These are phyloP conservation scores for Candida incommunis DNA, from an alignment of 805 yeast species.

Conservation along the genomic window DNA sequence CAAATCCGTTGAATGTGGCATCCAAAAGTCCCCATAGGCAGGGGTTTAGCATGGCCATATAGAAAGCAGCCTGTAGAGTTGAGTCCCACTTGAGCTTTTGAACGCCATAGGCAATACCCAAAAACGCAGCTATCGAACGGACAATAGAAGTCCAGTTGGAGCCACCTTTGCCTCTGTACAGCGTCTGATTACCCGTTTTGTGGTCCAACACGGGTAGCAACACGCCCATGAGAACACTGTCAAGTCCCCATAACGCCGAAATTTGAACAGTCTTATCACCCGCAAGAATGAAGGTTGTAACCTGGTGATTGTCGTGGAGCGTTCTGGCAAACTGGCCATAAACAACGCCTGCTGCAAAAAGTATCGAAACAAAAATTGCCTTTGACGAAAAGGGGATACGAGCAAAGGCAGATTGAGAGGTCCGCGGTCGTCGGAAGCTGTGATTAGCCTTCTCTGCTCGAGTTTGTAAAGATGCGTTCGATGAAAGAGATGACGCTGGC, in stretches of 20 bases:
- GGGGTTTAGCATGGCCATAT: conserved; percentile 25
- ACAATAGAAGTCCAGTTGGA: conserved; percentile 21
- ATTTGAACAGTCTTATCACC: conserved; percentile 12
- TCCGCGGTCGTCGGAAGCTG: neutral
- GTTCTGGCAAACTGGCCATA: conserved; percentile 18
- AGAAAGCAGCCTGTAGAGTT: conserved; percentile 21
- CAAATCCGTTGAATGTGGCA: conserved; percentile 23
- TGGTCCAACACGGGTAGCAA: conserved; percentile 17
- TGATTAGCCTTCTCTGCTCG: neutral
- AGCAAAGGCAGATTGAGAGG: neutral
- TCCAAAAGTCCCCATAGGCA: conserved; percentile 26
- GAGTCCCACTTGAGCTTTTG: conserved; percentile 24
- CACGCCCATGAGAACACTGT: conserved; percentile 17
- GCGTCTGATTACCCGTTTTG: conserved; percentile 8
- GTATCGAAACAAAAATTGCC: conserved; percentile 6
- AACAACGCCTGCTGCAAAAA: conserved; percentile 17
- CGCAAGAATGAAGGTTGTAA: conserved; percentile 12
- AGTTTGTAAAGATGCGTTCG: neutral
- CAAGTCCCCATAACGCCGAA: conserved; percentile 16
- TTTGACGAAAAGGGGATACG: conserved; percentile 8
- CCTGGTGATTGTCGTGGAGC: conserved; percentile 17
- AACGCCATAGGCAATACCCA: conserved; percentile 26
- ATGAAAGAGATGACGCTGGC: neutral
- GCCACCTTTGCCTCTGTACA: conserved; percentile 9
- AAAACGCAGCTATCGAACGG: conserved; percentile 24